Base-by-base conservation (phyloP, 1,284 basidiomycete genomes). In the Leccinum pachyderme region DNA sequence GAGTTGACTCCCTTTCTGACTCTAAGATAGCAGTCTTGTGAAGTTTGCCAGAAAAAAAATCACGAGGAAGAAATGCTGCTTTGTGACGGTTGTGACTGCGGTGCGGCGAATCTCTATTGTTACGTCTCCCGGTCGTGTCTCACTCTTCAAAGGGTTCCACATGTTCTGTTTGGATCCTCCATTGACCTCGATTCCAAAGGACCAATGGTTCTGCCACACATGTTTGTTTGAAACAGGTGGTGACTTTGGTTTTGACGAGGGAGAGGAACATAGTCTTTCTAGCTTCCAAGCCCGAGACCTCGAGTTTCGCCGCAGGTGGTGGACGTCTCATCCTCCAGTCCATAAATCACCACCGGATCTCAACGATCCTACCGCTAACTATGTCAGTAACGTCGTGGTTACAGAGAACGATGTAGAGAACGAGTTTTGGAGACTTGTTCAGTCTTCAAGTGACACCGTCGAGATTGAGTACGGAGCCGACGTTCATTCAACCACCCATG, bases 391-490 rank as follows among this genome's bases (percentile, higher is more conserved):
- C 55, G 76, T 87, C 32, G 66, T 76, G 1, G 85, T 96, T 15
- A 85, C 88, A 2, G 95, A 99, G 72, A 83, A 87, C 61, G 93
- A 97, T 62, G 84, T 98, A 2, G 97, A 99, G 77, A 80, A 82
- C 50, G 96, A 99, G 73, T 99, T 99, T 69, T 99, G 97, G 97
- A 81, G 95, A 41, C 81, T 99, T 48, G 94, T 98, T 5, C 89
- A 97, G 71, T 91, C 89, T 33, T 83, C 85, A 49, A 78, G 83
- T 43, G 96, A 99, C 70, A 95, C 92, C 0, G 95, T 99, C 18
- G 97, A 99, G 72, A 89, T 99, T 44, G 97, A 99, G 73, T 99
- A 99, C 68, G 97, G 97, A 27, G 97, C 97, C 1, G 97, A 99
- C 71, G 90, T 99, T 27, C 95, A 98, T 73, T 97, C 95, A 4